Percentiles rank a stretch among this genome's conserved stretches.
Conservation (phyloP, 2,329 filamentous ascomycete species). For the Fusarium pseudocircinatum region DNA sequence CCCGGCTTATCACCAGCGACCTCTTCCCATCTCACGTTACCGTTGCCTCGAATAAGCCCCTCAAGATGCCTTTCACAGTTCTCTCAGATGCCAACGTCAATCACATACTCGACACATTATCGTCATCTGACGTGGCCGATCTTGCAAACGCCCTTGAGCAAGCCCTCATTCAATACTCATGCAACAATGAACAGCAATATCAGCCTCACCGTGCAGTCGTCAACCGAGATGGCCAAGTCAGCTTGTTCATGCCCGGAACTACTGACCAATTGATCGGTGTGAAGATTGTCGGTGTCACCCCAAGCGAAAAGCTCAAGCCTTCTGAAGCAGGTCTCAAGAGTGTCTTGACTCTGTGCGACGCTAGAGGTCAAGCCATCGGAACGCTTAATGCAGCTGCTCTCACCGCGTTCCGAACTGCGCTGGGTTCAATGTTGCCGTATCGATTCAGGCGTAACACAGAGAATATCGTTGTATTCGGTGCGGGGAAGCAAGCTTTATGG, state of each 20-base stretch:
- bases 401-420: slow-evolving; percentile 74
- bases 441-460: slow-evolving; percentile 39
- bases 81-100: slow-evolving; percentile 38
- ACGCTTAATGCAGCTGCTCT: slow-evolving; percentile 74
- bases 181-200: slow-evolving; percentile 66
- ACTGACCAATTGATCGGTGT: slow-evolving; percentile 68
- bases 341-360: slow-evolving; percentile 68
- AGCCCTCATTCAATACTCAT: slow-evolving; percentile 61
- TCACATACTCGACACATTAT: slow-evolving; percentile 32
- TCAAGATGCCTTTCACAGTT: slow-evolving; percentile 38
- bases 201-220: slow-evolving; percentile 71
- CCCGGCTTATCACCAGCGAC: neutral
- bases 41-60: too few relatives aligned
- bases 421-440: slow-evolving; percentile 70
- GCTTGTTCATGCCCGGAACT: slow-evolving; percentile 74
- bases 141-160: slow-evolving; percentile 30
- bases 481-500: slow-evolving; percentile 78
- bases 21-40: too few relatives aligned
- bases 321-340: slow-evolving; percentile 48
- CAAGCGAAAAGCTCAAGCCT: slow-evolving; percentile 2
- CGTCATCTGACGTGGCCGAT: slow-evolving; percentile 23
- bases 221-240: slow-evolving; percentile 69
- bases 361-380: slow-evolving; percentile 65
- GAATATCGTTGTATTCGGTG: slow-evolving; percentile 73
- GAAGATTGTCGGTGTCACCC: slow-evolving; percentile 64